Evolutionary conservation across 495 filamentous ascomycete species (phyloP).

Genomic region (Penicillium pancosmium): DNA sequence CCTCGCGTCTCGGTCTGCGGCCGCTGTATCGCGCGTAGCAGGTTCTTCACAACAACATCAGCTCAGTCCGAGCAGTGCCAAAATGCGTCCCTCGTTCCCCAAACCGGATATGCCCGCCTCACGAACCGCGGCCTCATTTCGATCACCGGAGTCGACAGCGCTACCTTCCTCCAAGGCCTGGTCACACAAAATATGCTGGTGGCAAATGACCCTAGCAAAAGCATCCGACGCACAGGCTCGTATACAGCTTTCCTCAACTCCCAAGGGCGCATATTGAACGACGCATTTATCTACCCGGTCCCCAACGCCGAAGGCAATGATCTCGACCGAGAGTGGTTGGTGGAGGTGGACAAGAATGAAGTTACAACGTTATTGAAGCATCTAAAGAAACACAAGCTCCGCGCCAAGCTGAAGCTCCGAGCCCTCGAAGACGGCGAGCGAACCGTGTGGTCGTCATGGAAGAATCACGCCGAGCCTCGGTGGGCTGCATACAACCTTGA

Average conservation of each 20-base stretch:
- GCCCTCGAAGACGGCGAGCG: conserved; percentile 64
- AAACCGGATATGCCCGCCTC: conserved; percentile 54
- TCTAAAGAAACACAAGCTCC: conserved; percentile 79
- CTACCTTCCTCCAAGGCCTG: conserved; percentile 84
- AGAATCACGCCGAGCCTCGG: conserved; percentile 40
- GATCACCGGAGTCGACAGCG: conserved; percentile 74
- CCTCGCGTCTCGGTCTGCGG: conserved; percentile 32
- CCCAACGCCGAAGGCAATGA: conserved; percentile 31
- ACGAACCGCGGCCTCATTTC: conserved; percentile 75
- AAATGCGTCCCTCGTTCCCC: conserved; percentile 35
- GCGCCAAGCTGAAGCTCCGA: conserved; percentile 72
- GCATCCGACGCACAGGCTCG: conserved; percentile 48
- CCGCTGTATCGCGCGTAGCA: conserved; percentile 28
- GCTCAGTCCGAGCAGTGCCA: conserved; percentile 19
- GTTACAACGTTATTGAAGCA: conserved; percentile 64
- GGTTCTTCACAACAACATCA: conserved; percentile 38
- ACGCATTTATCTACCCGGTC: conserved; percentile 84
- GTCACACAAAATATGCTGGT: conserved; percentile 73
- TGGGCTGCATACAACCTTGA: conserved; percentile 52
- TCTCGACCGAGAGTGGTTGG: conserved; percentile 62
- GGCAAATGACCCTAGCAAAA: conserved; percentile 39
- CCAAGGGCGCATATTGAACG: conserved; percentile 78
- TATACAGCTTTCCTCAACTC: conserved; percentile 87
- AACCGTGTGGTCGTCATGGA: conserved; percentile 71
- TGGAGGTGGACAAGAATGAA: conserved; percentile 78